phyloP scores from a whole-genome alignment of 1,139 yeast genomes.

The Taphrina communis region DNA sequence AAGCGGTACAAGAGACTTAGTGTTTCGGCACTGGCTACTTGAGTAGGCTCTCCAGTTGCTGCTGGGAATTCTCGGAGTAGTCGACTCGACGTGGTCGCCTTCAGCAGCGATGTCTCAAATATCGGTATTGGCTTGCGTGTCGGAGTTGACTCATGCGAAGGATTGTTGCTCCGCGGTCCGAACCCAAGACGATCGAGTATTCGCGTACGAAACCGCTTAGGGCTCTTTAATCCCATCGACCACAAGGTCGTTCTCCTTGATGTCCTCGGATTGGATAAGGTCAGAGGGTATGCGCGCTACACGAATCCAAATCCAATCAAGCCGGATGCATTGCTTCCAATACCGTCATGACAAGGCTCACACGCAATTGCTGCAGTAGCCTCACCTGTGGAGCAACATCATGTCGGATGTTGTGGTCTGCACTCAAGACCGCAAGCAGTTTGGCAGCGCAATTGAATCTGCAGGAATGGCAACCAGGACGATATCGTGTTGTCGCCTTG shows the following conservation, averaged over 20 bases:
- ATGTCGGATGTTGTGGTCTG: too few relatives aligned
- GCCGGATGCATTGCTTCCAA: too few relatives aligned
- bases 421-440: neutral
- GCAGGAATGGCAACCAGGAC: neutral
- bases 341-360: too few relatives aligned
- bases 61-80: neutral
- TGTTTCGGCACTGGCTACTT: neutral
- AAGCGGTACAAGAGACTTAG: constrained; percentile 9
- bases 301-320: too few relatives aligned
- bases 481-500: neutral
- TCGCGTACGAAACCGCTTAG: constrained; percentile 11
- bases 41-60: neutral
- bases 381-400: too few relatives aligned
- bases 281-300: too few relatives aligned
- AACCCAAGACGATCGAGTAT: constrained; percentile 17
- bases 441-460: neutral
- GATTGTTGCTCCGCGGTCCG: constrained; percentile 8
- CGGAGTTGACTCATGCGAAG: neutral
- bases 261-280: too few relatives aligned
- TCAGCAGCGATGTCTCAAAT: constrained; percentile 1
- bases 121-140: constrained; percentile 6
- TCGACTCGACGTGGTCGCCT: constrained; percentile 21
- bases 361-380: too few relatives aligned
- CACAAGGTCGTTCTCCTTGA: too few relatives aligned
- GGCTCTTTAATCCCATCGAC: constrained; percentile 7